Evolutionary conservation across 805 yeast genomes (phyloP), one percentile per base, ranked within the genome.

Genomic region (Limtongia smithiae): DNA sequence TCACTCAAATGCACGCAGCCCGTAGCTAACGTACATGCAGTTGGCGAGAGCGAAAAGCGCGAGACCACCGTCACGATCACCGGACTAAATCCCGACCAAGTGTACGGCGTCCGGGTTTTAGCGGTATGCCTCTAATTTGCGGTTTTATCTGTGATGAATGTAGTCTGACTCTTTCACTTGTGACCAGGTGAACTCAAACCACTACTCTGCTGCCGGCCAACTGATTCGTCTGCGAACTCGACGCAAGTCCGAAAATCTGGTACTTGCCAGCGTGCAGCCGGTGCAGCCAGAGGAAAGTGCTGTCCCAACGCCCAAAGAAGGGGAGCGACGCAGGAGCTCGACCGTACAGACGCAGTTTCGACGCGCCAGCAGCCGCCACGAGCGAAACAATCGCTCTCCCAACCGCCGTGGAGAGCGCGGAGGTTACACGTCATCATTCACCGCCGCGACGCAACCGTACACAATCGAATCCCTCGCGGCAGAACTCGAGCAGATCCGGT

Each of bases 401-500:
- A 32, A 41, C 33, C 46, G 41, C 40, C 42, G 37, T 30, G 37
- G 37, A 20, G 28, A 25, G 9, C 28, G 28, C 3, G 40, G 47
- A 11, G 36, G 46, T 34, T 49, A 47, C 33, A 34, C 35, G 12
- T 50, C 55, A 17, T 53, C 57, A 12, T 55, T 54, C 51, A 53
- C 54, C 7, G 47, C 57, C n/a, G 58, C 60, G 30, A 53, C 58
- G 9, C 60, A 55, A 25, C 55, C 54, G 9, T 67, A 66, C 51
- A 62, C 68, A 2, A 63, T 67, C 25, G 70, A 67, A 35, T 57
- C 67, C 6, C 57, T 67, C 22, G 64, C 68, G 3, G 57, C 59
- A 4, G 71, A 69, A 45, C 64, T 68, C 18, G 69, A 65, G 33
- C 55, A 59, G 14, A 63, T 69, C 2, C 65, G 68, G 41, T 44